These are phyloP conservation scores for Coleophoma crateriformis DNA, from an alignment of 2,329 filamentous ascomycete genomes.

Conservation along the genomic window DNA sequence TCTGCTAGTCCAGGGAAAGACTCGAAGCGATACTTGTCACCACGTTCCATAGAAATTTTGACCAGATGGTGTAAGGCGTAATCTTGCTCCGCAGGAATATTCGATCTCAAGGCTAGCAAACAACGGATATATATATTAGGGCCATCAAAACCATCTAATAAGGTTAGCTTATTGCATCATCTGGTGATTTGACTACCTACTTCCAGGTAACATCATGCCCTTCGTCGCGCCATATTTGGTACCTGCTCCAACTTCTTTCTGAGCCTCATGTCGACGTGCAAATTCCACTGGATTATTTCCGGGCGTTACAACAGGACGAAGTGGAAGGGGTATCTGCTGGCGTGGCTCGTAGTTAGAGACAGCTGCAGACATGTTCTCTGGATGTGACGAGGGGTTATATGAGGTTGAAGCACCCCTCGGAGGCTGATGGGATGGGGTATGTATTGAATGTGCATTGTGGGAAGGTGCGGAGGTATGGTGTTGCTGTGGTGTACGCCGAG, in stretches of 20 bases:
- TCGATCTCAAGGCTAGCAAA: slow-evolving; percentile 75
- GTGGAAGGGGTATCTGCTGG: slow-evolving; percentile 53
- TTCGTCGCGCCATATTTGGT: slow-evolving; percentile 31
- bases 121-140: slow-evolving; percentile 91
- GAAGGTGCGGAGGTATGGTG: slow-evolving; percentile 41
- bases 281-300: slow-evolving; percentile 69
- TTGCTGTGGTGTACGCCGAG: slow-evolving; percentile 35
- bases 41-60: slow-evolving; percentile 90
- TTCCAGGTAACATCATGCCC: slow-evolving; percentile 56
- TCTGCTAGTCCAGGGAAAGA: slow-evolving; percentile 86
- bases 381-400: slow-evolving; percentile 47
- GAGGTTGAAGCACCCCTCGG: slow-evolving; percentile 31
- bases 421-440: slow-evolving; percentile 18
- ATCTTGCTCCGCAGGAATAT: slow-evolving; percentile 75
- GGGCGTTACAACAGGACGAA: slow-evolving; percentile 71
- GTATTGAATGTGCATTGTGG: slow-evolving; percentile 20
- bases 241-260: slow-evolving; percentile 30
- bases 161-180: slow-evolving; percentile 7
- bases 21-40: slow-evolving; percentile 94
- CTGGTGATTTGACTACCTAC: slow-evolving; percentile 36
- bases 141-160: slow-evolving; percentile 55
- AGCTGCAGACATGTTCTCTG: slow-evolving; percentile 52
- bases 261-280: slow-evolving; percentile 46
- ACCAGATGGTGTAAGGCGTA: slow-evolving; percentile 91
- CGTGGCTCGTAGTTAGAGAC: slow-evolving; percentile 67